phyloP scores from a whole-genome alignment of 1,284 basidiomycete genomes.

The Ustilago sp. region DNA sequence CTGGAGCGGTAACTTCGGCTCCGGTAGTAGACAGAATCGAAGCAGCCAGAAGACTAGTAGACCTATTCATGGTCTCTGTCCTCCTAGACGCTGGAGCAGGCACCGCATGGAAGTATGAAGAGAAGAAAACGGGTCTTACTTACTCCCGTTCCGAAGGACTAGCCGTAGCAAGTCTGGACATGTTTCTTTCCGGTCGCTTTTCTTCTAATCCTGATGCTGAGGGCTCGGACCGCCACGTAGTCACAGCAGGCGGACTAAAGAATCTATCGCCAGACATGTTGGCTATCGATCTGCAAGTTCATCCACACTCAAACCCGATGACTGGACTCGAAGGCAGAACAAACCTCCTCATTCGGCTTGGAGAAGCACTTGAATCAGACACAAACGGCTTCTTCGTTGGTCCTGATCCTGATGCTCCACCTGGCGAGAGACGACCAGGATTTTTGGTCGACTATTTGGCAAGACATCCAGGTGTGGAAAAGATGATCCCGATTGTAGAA shows the following conservation, averaged over 20 bases:
- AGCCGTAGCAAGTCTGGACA: constrained; percentile 89
- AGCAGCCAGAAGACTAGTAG: constrained; percentile 76
- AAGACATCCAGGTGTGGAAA: constrained; percentile 66
- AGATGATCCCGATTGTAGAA: constrained; percentile 48
- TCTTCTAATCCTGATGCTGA: constrained; percentile 1
- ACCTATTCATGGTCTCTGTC: constrained; percentile 92
- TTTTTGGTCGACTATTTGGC: constrained; percentile 75
- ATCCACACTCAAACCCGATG: constrained; percentile 80
- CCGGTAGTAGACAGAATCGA: constrained; percentile 22
- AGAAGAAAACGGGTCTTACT: constrained; percentile 74
- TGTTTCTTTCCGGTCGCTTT: constrained; percentile 75
- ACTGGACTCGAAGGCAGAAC: constrained; percentile 88
- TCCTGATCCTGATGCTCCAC: constrained; percentile 3
- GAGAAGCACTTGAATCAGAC: constrained; percentile 44
- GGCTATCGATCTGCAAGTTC: constrained; percentile 83
- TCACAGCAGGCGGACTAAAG: constrained; percentile 78
- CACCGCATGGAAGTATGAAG: constrained; percentile 82
- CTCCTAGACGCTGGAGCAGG: constrained; percentile 94
- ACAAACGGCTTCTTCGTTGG: constrained; percentile 51
- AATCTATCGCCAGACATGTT: constrained; percentile 77
- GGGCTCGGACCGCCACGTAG: not conserved
- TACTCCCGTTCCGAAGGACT: constrained; percentile 88
- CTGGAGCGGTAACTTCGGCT: constrained; percentile 14
- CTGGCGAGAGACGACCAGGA: constrained; percentile 21
- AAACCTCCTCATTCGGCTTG: constrained; percentile 72